phyloP scores from a whole-genome alignment of 2,329 filamentous ascomycete species.

The Colletotrichum spaethianum region DNA sequence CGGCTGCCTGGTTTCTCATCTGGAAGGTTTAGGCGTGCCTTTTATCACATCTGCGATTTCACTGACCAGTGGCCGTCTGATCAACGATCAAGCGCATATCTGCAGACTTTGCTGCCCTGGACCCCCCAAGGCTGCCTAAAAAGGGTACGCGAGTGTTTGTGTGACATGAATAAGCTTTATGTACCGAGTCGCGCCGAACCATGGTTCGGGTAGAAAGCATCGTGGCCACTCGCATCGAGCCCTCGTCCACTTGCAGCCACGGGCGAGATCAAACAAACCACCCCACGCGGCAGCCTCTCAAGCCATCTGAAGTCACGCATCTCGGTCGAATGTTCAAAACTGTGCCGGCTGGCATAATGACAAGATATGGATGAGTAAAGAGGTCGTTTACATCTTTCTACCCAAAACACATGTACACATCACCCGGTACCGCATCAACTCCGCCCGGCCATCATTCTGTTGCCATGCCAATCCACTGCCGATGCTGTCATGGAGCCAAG shows the following conservation, averaged over 20 bases:
- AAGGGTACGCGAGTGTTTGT: not conserved
- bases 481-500: slow-evolving; percentile 15
- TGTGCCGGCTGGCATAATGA: too few species aligned
- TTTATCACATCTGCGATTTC: not conserved
- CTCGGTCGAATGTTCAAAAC: not conserved
- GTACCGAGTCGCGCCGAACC: not conserved
- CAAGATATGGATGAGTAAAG: not conserved
- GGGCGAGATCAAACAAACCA: not conserved
- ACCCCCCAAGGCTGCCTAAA: not conserved
- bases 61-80: too few species aligned
- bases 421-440: slow-evolving; percentile 5
- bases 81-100: too few species aligned
- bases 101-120: not conserved
- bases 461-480: slow-evolving; percentile 8
- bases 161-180: not conserved
- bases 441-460: not conserved
- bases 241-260: not conserved
- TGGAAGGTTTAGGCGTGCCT: too few species aligned
- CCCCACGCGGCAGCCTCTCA: not conserved
- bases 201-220: not conserved
- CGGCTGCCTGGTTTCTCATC: too few species aligned
- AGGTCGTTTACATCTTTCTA: slow-evolving; percentile 7
- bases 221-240: not conserved
- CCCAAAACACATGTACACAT: slow-evolving; percentile 19
- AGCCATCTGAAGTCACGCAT: not conserved